Evolutionary conservation across 2,329 filamentous ascomycete species (phyloP), one percentile per base, ranked within the genome.

Genomic region (Diplodia intermedia): DNA sequence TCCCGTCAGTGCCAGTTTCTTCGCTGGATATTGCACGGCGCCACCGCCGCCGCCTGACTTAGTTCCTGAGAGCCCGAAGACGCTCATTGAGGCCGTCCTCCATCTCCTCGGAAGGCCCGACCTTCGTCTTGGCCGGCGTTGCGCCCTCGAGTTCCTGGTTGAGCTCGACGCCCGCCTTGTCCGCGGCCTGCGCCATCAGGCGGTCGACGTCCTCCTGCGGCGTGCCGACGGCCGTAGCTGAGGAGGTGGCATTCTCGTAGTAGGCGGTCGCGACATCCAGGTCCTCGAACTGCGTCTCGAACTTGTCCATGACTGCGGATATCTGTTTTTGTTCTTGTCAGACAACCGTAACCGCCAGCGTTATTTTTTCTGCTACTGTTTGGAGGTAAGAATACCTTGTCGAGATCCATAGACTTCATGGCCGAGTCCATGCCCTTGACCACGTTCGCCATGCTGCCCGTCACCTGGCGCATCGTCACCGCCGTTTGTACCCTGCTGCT

Each of bases 191-290:
- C 71, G 88, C 90, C 80, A 97, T 90, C 70, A 97, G 82, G 72
- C 92, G 89, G 78, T 97, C 93, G 1, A 97, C 92, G 72, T 94
- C 92, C 73, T 96, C 93, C 77, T 97, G 87, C 80, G 82, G 91
- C 81, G 82, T 94, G 78, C 84, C 91, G 77, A 82, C 90, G 74
- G 80, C 91, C 78, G 93, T 96, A 47, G 90, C 91, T 69, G 91
- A 90, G 26, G 87, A 89, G 70, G 94, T 94, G 69, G 92, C 91
- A 75, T 94, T 93, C 79, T 94, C 92, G 80, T 95, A 95, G 80
- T 94, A 93, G 72, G 89, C 82, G 9, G 82, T 83, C 50, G 82
- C 82, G 52, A 84, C 82, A 69, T 85, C 83, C 53, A 85, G 76
- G 72, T 84, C 82, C 69, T 85, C 82, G 72, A 84, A 84, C 70